phyloP scores from a whole-genome alignment of 106 monocot genomes.

The Agapanthus africanus region DNA sequence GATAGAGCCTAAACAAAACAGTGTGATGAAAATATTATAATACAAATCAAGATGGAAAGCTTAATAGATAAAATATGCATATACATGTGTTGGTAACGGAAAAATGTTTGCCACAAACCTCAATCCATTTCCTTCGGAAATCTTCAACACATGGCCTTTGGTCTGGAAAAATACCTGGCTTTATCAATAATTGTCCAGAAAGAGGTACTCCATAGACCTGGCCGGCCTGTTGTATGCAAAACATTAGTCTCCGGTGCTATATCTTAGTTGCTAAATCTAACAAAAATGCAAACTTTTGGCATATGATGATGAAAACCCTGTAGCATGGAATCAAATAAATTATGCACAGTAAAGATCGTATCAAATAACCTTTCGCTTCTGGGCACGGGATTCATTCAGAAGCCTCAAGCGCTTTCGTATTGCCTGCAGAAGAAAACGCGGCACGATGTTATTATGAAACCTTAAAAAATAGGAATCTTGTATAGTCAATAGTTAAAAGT shows the following conservation, averaged over 20 bases:
- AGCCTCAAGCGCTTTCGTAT: constrained; percentile 73
- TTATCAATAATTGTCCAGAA: constrained; percentile 67
- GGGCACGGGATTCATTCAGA: constrained; percentile 94
- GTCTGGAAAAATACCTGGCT: constrained; percentile 75
- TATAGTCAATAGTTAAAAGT: constrained; percentile 1
- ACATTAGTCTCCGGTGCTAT: not conserved
- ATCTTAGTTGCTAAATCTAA: not conserved
- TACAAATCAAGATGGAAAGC: not conserved
- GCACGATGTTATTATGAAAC: not conserved
- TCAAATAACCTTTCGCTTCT: constrained; percentile 69
- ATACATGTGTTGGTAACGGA: not conserved
- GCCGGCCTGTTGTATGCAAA: constrained; percentile 59
- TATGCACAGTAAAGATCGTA: not conserved
- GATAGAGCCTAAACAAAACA: constrained; percentile 60
- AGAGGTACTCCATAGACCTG: constrained; percentile 96
- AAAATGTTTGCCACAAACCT: constrained; percentile 34
- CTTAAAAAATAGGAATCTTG: not conserved
- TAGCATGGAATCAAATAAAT: not conserved
- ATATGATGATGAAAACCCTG: not conserved
- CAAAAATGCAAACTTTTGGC: not conserved
- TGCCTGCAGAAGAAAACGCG: constrained; percentile 32
- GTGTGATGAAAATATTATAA: not conserved
- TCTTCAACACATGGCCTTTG: constrained; percentile 74
- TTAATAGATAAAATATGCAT: not conserved
- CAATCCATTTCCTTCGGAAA: constrained; percentile 82